Base-by-base conservation (phyloP, 169 alveolate genomes). In the Plasmodium ovale region DNA sequence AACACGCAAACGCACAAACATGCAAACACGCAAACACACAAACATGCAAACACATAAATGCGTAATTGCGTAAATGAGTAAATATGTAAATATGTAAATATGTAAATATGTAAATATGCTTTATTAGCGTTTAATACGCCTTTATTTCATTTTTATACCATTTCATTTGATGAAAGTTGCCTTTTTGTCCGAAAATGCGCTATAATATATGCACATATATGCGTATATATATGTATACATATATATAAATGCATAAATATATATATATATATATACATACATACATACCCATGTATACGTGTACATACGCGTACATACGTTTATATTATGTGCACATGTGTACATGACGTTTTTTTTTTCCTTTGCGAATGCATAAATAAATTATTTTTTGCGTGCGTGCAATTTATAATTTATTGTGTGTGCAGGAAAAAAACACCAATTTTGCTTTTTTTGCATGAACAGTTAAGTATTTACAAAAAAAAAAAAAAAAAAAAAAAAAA, bases 391-490 rank as follows among this genome's bases (percentile, higher is more conserved):
- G 65, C 65, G 53, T 31, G 64, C 68, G 84, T 49, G 84, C 84
- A 69, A 49, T 49, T 21, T 70, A 35, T 59, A 59, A 49, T 35
- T 49, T 29, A 27, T 49, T 10, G 39, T 70, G 84, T 70, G 84
- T 70, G 84, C 65, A 51, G 29, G 65, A 65, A 53, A 70, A 31
- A 70, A 51, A 29, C 67, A 33, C n/a, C 42, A 51, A 67, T 19
- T 19, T 39, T 39, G n/a, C 16, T n/a, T 69, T 47, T 70, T 70
- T 70, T 70, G 12, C 44, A 59, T 65, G 74, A 70, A 70, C 65
- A 12, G 84, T 70, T 70, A 23, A 70, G 82, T 68, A 68, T 68
- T 70, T 23, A 44, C 54, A 21, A 47, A 70, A 69, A 70, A 70
- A 70, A 25, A 69, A 69, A 69, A n/a, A 49, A 70, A 49, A 42